Evolutionary conservation across 805 yeast genomes (phyloP).

Genomic region (Ogataea thermomethanolica): DNA sequence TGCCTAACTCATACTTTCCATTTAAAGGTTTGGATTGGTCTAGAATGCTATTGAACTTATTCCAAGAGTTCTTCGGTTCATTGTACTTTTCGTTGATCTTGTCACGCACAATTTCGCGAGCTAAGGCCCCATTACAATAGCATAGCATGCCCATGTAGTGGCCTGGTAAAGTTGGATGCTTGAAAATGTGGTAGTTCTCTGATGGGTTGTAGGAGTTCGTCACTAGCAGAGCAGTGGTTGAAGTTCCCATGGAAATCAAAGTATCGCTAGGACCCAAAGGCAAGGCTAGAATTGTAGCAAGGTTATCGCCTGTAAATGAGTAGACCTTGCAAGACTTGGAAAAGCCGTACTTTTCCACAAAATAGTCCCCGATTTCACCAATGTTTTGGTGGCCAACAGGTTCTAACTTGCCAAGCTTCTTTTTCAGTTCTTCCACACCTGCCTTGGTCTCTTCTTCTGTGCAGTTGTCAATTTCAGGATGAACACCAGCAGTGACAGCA

Average conservation of each 20-base stretch:
- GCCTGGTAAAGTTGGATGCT: slow-evolving; percentile 74
- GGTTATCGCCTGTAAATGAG: slow-evolving; percentile 87
- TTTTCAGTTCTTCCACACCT: slow-evolving; percentile 40
- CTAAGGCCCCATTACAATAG: slow-evolving; percentile 86
- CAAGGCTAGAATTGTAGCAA: slow-evolving; percentile 81
- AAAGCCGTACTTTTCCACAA: slow-evolving; percentile 63
- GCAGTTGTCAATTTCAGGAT: slow-evolving; percentile 40
- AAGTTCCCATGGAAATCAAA: slow-evolving; percentile 80
- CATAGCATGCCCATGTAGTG: slow-evolving; percentile 95
- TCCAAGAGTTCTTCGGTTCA: slow-evolving; percentile 44
- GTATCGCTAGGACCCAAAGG: slow-evolving; percentile 76
- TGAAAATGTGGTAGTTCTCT: slow-evolving; percentile 78
- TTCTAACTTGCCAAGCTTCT: slow-evolving; percentile 52
- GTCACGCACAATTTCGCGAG: slow-evolving; percentile 75
- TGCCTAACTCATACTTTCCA: slow-evolving; percentile 53
- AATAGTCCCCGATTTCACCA: slow-evolving; percentile 58
- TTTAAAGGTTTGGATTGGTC: slow-evolving; percentile 33
- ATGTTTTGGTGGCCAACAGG: slow-evolving; percentile 46
- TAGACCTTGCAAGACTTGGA: slow-evolving; percentile 52
- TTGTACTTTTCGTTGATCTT: slow-evolving; percentile 46
- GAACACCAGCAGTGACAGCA: slow-evolving; percentile 50
- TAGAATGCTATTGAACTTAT: slow-evolving; percentile 53
- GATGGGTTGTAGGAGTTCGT: slow-evolving; percentile 78
- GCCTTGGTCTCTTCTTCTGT: slow-evolving; percentile 21
- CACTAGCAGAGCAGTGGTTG: slow-evolving; percentile 82